Conservation (phyloP, 2,329 filamentous ascomycete genomes). For the Penicillium sp. region DNA sequence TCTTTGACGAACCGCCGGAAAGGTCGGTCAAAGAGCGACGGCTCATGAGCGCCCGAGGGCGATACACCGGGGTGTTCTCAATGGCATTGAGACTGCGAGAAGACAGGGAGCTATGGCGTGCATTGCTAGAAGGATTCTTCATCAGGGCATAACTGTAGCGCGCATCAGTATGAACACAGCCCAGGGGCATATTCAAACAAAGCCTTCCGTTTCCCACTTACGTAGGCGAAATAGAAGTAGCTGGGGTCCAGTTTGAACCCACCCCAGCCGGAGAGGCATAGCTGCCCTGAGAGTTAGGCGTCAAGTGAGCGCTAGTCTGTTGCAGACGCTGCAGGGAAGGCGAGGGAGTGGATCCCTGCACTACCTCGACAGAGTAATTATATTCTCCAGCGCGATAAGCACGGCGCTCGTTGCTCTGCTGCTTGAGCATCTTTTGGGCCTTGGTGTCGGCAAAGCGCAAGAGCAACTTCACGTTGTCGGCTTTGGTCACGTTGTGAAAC, state of each 20-base stretch:
- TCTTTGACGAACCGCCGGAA: constrained; percentile 38
- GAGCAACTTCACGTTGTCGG: constrained; percentile 79
- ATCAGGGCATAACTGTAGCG: constrained; percentile 37
- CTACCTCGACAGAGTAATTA: constrained; percentile 56
- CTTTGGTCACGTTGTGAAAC: constrained; percentile 77
- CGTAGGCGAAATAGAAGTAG: constrained; percentile 49
- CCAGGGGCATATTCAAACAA: too few species aligned
- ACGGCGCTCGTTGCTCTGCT: constrained; percentile 89
- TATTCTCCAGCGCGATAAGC: constrained; percentile 97
- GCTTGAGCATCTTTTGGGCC: constrained; percentile 93
- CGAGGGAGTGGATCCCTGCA: constrained; percentile 45
- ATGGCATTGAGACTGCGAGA: constrained; percentile 38
- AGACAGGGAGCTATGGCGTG: constrained; percentile 39
- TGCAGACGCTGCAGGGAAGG: constrained; percentile 43
- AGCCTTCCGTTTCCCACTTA: constrained; percentile 29
- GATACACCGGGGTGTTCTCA: constrained; percentile 41
- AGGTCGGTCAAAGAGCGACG: constrained; percentile 33
- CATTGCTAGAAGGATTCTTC: constrained; percentile 38
- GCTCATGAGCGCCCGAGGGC: constrained; percentile 27
- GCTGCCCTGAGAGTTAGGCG: constrained; percentile 44
- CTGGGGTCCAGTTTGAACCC: constrained; percentile 46
- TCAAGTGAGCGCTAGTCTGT: constrained; percentile 41
- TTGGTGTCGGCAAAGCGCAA: constrained; percentile 97
- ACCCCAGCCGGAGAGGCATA: constrained; percentile 44
- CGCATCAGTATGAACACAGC: constrained; percentile 27